Evolutionary conservation across 75 land plant genomes (phyloP), one percentile per base, ranked within the genome.

Genomic region (Picea glauca): DNA sequence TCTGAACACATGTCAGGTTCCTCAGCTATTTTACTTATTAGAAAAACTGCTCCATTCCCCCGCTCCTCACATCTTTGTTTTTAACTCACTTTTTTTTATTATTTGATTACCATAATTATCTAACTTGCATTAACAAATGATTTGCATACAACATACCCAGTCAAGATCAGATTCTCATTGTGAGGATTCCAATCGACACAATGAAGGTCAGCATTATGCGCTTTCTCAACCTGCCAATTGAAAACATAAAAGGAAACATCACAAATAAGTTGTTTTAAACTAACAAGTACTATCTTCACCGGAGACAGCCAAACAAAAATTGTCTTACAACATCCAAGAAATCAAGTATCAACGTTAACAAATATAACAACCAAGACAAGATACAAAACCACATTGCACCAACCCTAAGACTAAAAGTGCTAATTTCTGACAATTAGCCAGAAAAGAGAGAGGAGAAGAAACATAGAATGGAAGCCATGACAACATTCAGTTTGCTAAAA

Each of bases 131-230:
- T 70, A 43, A 70, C 17, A 40, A 70, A 43, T 9, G 13, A 14
- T 70, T 43, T 11, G 13, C 9, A 43, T 40, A 20, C 74, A 20
- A 70, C 64, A 46, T 91, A 94, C 99, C 99, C 99, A 70, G 99
- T 97, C 62, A 97, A 74, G 75, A 97, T 87, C 58, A 85, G 83
- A 82, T 95, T 89, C 40, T 89, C 88, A 75, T 97, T 91, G 80
- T 87, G 94, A 57, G 94, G 85, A 81, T 93, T 97, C 99, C 99
- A 97, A 81, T 95, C 99, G 50, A 97, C 95, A 87, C 99, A 97
- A 68, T 97, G 99, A 79, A 97, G 90, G 78, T 97, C 99, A 46
- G 94, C 98, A 85, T 93, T 80, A 78, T 97, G 98, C 23, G 99
- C 98, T 68, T 95, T 94, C 83, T 91, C 92, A 75, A 97, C 98